A percentile compares a stretch with the other conserved stretches of the same genome.
These are phyloP conservation scores for Smittium mucronatum DNA, from an alignment of 371 early-diverging fungal genomes.

Conservation along the genomic window DNA sequence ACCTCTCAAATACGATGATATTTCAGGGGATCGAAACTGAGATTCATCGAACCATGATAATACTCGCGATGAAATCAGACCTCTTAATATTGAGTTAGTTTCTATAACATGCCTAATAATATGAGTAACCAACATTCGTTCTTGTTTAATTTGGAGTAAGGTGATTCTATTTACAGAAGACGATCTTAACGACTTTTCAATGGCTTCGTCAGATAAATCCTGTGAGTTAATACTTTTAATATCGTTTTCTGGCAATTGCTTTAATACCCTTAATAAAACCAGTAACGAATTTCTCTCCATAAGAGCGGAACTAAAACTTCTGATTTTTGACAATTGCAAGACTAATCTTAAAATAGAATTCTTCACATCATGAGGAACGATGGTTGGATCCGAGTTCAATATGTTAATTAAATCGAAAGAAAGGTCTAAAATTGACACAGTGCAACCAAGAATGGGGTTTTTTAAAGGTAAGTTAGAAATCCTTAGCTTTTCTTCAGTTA, in stretches of 20 bases:
- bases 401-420: not conserved
- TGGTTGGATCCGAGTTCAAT: conserved; percentile 17
- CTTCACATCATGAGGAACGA: conserved; percentile 30
- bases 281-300: conserved; percentile 49
- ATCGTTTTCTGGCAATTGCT: conserved; percentile 14
- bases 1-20: conserved; percentile 49
- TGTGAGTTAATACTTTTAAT: conserved; percentile 13
- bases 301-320: conserved; percentile 48
- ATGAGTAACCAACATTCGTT: conserved; percentile 39
- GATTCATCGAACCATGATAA: conserved; percentile 56
- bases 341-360: conserved; percentile 63
- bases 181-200: conserved; percentile 19
- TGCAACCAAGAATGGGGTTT: too few species aligned
- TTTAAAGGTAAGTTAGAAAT: too few species aligned
- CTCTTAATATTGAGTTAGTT: conserved; percentile 43
- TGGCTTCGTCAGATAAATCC: conserved; percentile 19
- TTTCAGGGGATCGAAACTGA: conserved; percentile 55
- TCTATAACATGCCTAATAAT: conserved; percentile 84
- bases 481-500: too few species aligned
- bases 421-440: too few species aligned
- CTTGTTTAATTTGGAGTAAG: conserved; percentile 25
- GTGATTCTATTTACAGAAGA: conserved; percentile 24
- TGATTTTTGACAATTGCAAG: conserved; percentile 63
- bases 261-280: conserved; percentile 21
- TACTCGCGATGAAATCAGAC: conserved; percentile 64